Evolutionary conservation across 306 rosid species (phyloP), one percentile per base, ranked within the genome.

Genomic region (Rosa rugosa): DNA sequence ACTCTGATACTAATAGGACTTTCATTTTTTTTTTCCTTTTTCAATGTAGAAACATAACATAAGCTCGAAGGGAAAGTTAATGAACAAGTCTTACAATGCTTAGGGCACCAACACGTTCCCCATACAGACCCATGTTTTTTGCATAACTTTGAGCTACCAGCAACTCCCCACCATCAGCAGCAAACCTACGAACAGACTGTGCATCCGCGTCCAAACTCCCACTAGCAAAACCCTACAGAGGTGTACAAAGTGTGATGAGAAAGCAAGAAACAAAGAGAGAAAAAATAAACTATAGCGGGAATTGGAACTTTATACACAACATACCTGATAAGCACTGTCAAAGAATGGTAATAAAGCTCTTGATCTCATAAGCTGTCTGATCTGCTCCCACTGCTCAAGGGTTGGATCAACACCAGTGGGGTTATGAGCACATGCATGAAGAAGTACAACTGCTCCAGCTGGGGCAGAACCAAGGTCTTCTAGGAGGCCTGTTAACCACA

Each of bases 361-460:
- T 40, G 96, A 91, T 89, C 98, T 84, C 77, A 93, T 83, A 75
- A 96, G 83, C 83, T 90, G 90, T 88, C 98, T 91, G 80, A 96
- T 93, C 84, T 91, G 92, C 81, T 96, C 98, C 99, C 99, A 96
- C 81, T 96, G 98, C 75, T 93, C 94, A 73, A 74, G 84, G 77
- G 96, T 93, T 83, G 99, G 99, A 89, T 96, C 99, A 85, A 96
- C 99, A 70, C 98, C 99, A 44, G 99, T 96, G 60, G 99, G 99
- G 83, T 93, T 96, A 78, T 96, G 99, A 56, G 99, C 99, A 23
- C 99, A 96, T 71, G 99, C 99, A 89, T 96, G 99, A 64, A 96
- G 88, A 82, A 96, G 83, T 80, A 96, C 86, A 73, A 96, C 70
- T 72, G 97, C 91, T 81, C 99, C 97, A 73, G 97, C 79, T 82